phyloP scores from a whole-genome alignment of 1,139 yeast species.

The Debaryomycetaceae sp. region DNA sequence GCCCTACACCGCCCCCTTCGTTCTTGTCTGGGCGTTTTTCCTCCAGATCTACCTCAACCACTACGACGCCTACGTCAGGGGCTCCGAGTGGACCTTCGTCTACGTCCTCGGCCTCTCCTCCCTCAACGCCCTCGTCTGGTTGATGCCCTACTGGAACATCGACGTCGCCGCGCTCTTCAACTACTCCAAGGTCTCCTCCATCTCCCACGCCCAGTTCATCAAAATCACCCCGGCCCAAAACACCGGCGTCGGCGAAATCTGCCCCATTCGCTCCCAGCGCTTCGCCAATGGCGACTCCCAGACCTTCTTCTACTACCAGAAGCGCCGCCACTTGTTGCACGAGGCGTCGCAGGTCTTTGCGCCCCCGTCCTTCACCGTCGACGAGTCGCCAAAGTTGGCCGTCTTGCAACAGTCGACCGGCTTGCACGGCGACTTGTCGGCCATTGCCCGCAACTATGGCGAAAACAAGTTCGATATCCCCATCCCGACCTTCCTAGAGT shows the following conservation, averaged over 20 bases:
- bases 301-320: slow-evolving; percentile 75
- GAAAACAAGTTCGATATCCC: slow-evolving; percentile 87
- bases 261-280: slow-evolving; percentile 45
- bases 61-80: slow-evolving; percentile 75
- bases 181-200: slow-evolving; percentile 38
- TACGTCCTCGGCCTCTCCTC: slow-evolving; percentile 67
- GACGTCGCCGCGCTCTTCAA: slow-evolving; percentile 63
- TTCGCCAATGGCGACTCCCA: slow-evolving; percentile 53
- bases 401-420: slow-evolving; percentile 58
- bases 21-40: slow-evolving; percentile 68
- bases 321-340: slow-evolving; percentile 77
- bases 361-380: slow-evolving; percentile 76
- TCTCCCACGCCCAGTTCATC: slow-evolving; percentile 59
- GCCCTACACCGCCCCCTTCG: slow-evolving; percentile 82
- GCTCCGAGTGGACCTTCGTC: slow-evolving; percentile 82
- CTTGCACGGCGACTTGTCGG: slow-evolving; percentile 46
- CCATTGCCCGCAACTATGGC: slow-evolving; percentile 58
- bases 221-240: slow-evolving; percentile 77
- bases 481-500: slow-evolving; percentile 79
- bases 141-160: slow-evolving; percentile 95
- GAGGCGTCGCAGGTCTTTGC: slow-evolving; percentile 43
- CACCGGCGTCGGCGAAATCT: slow-evolving; percentile 78
- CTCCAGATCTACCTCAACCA: slow-evolving; percentile 52
- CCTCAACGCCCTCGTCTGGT: slow-evolving; percentile 64
- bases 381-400: slow-evolving; percentile 47